Conservation (phyloP, 495 filamentous ascomycete species). For the Hypoxylon subgilvum region DNA sequence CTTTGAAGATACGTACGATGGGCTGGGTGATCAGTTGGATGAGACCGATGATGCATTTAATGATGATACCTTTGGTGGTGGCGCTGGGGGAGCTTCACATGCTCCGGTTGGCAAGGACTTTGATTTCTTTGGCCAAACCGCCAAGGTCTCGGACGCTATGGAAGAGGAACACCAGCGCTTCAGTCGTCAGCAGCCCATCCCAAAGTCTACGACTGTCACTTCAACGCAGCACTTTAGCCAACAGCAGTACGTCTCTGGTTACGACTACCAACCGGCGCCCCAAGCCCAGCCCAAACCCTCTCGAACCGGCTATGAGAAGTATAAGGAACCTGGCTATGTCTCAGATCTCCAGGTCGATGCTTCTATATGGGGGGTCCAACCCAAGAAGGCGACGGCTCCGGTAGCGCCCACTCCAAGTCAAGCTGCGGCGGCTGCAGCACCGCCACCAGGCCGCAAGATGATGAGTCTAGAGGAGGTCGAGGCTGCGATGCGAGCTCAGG, state of each 20-base stretch:
- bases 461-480: conserved; percentile 98
- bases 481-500: conserved; percentile 81
- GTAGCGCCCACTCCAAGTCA: conserved; percentile 35
- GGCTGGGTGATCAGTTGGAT: conserved; percentile 87
- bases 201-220: conserved; percentile 43
- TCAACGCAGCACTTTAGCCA: conserved; percentile 36
- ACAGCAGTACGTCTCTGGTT: conserved; percentile 47
- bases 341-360: conserved; percentile 89
- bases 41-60: conserved; percentile 96
- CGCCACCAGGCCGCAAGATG: conserved; percentile 71
- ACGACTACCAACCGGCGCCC: conserved; percentile 52
- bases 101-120: conserved; percentile 82
- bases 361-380: conserved; percentile 83
- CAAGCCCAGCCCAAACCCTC: conserved; percentile 67
- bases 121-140: conserved; percentile 93
- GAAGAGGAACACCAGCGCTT: conserved; percentile 89
- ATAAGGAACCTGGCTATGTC: conserved; percentile 71
- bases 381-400: conserved; percentile 61
- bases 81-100: conserved; percentile 40
- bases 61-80: conserved; percentile 91
- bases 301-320: conserved; percentile 86
- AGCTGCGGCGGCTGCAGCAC: conserved; percentile 27
- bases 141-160: conserved; percentile 80
- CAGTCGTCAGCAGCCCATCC: conserved; percentile 64
- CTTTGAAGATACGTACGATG: conserved; percentile 98